Base-by-base conservation (phyloP, 306 rosid genomes). In the Pterocarpus macrocarpus region DNA sequence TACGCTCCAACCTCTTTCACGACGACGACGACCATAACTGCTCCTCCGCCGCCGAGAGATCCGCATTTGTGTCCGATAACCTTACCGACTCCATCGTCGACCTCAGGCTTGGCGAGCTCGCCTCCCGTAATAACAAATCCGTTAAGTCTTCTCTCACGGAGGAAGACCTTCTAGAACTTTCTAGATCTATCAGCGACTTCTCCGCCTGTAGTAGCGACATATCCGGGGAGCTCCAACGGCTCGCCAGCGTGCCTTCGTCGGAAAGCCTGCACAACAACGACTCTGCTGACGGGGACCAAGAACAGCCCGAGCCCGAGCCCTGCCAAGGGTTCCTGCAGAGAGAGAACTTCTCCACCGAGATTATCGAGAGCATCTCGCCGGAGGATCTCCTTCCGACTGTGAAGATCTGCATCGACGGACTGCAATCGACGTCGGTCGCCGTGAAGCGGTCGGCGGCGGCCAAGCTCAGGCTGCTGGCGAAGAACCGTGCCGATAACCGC, bases 361-460 rank as follows among this genome's bases (percentile, higher is more conserved):
- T 95, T 11, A 92, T 95, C 57, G 99, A 95, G 88, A 95, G 94
- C 77, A 95, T 95, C 47, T 93, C 99, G 83, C 98, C 99, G 68
- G 99, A 95, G 86, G 99, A 95, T 93, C 97, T 95, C 30, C 98
- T 86, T 41, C 99, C 99, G 77, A 91, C 99, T 50, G 99, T 95
- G 75, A 95, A 93, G 90, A 88, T 93, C 85, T 95, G 99, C 52
- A 85, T 96, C 30, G 96, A 96, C 80, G 93, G 97, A 3, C 89
- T 96, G 2, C 87, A 88, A 7, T 93, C 99, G 7, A 38, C 86
- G 34, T 96, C 98, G 44, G 74, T 87, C 30, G 97, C 96, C 0
- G 93, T 96, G 41, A 90, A 92, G 79, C 94, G 97, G 35, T 96
- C 99, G 0, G 98, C 99, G 0, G 99, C 99, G 13, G 99, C 99